A percentile compares a stretch with the other conserved stretches of the same genome.
Evolutionary conservation across 495 filamentous ascomycete species (phyloP).

Genomic region (Aspergillus bertholletiae): DNA sequence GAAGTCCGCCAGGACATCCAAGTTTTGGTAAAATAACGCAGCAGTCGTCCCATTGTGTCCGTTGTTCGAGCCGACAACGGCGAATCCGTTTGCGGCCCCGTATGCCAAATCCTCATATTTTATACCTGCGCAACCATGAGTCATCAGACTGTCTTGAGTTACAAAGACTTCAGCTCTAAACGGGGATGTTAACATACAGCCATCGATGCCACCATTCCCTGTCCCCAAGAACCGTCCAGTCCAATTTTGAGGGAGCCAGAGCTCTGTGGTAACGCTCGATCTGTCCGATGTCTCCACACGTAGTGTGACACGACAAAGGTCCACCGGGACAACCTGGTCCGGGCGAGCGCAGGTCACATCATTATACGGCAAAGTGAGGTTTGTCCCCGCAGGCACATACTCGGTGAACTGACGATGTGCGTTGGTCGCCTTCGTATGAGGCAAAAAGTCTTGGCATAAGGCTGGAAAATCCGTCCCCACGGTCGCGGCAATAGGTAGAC

Average conservation of each 20-base stretch:
- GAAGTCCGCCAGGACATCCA: constrained; percentile 42
- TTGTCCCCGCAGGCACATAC: constrained; percentile 36
- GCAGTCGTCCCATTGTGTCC: constrained; percentile 48
- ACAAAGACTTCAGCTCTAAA: neutral
- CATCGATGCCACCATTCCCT: constrained; percentile 47
- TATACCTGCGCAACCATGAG: constrained; percentile 27
- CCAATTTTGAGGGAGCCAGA: constrained; percentile 48
- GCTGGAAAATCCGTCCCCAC: neutral
- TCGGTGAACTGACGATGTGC: neutral
- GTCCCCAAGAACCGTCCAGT: constrained; percentile 40
- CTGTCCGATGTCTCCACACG: constrained; percentile 40
- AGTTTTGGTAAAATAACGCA: constrained; percentile 38
- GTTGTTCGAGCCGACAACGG: constrained; percentile 48
- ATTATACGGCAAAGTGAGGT: constrained; percentile 33
- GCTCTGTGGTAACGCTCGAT: constrained; percentile 42
- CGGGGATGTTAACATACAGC: constrained; percentile 27
- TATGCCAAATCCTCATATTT: constrained; percentile 35
- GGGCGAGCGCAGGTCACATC: constrained; percentile 29
- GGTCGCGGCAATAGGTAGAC: neutral
- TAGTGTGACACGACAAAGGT: constrained; percentile 48
- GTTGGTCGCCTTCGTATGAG: neutral
- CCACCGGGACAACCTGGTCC: constrained; percentile 27
- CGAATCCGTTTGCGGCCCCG: constrained; percentile 40
- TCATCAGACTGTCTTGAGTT: too few relatives aligned
- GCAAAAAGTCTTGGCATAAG: neutral